phyloP scores from a whole-genome alignment of 2,329 filamentous ascomycete species.

The Cladophialophora exuberans region DNA sequence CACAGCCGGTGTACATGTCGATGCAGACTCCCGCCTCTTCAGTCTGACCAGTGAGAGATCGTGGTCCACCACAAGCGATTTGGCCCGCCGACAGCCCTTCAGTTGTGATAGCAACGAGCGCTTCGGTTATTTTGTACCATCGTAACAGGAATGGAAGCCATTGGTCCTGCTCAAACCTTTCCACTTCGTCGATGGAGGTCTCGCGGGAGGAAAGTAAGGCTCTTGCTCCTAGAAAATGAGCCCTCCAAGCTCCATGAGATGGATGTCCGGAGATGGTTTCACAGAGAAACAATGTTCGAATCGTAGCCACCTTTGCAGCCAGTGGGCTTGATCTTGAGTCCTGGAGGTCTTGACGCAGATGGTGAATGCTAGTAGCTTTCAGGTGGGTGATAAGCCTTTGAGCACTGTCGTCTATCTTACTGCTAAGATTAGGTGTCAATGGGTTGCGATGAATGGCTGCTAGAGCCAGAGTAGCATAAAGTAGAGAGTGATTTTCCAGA shows the following conservation, averaged over 20 bases:
- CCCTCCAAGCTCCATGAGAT: conserved; percentile 44
- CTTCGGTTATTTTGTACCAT: conserved; percentile 35
- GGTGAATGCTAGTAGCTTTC: conserved; percentile 46
- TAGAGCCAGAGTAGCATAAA: conserved; percentile 48
- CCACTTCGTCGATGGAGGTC: conserved; percentile 7
- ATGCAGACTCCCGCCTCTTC: background rate
- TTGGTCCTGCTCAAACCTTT: conserved; percentile 23
- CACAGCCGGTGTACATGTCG: conserved; percentile 17
- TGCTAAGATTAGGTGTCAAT: conserved; percentile 40
- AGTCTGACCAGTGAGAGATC: background rate
- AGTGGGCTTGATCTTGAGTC: conserved; percentile 19
- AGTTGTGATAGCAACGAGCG: conserved; percentile 11
- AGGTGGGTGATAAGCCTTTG: conserved; percentile 40
- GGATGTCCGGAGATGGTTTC: conserved; percentile 48
- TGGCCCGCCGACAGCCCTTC: conserved; percentile 4
- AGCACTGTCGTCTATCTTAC: conserved; percentile 42
- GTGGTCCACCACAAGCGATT: background rate
- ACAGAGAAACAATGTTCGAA: conserved; percentile 47
- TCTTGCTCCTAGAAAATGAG: conserved; percentile 47
- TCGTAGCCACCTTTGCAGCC: conserved; percentile 43
- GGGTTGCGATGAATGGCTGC: conserved; percentile 48
- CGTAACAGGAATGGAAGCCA: background rate
- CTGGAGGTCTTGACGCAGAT: conserved; percentile 46
- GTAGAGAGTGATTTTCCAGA: conserved; percentile 45
- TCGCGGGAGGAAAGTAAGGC: conserved; percentile 38